Evolutionary conservation across 768 basidiomycete genomes (phyloP).

Genomic region (Kwoniella sp.): DNA sequence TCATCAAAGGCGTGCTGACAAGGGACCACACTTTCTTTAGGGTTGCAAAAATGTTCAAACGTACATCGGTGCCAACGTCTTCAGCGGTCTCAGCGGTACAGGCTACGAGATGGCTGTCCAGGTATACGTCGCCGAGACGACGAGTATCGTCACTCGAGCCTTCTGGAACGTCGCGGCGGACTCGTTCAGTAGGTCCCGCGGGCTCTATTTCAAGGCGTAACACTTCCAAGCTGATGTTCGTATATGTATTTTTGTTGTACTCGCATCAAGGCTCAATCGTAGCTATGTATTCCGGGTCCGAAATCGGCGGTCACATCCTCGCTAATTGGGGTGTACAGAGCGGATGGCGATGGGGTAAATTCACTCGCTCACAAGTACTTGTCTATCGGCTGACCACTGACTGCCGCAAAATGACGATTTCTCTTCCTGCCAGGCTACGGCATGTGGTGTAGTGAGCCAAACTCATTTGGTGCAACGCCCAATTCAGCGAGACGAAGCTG

Average conservation of each 20-base stretch:
- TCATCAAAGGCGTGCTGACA: background rate
- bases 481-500: no score
- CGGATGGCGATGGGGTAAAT: constrained; percentile 20
- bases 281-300: constrained; percentile 18
- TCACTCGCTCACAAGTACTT: no score
- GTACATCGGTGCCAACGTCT: constrained; percentile 16
- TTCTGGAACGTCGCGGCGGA: constrained; percentile 21
- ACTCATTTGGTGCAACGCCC: background rate
- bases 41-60: constrained; percentile 19
- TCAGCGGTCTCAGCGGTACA: constrained; percentile 11
- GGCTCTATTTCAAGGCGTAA: no score
- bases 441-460: constrained; percentile 17
- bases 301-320: constrained; percentile 16
- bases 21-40: background rate
- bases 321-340: constrained; percentile 10
- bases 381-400: no score
- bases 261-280: constrained; percentile 14
- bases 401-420: no score
- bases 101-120: constrained; percentile 18
- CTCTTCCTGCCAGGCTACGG: constrained; percentile 12
- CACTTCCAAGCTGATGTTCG: no score
- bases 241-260: no score
- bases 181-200: constrained; percentile 13
- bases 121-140: constrained; percentile 17
- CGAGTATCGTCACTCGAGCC: constrained; percentile 16